Evolutionary conservation across 2,329 filamentous ascomycete genomes (phyloP), one percentile per base, ranked within the genome.

Genomic region (Myrmaecium sp.): DNA sequence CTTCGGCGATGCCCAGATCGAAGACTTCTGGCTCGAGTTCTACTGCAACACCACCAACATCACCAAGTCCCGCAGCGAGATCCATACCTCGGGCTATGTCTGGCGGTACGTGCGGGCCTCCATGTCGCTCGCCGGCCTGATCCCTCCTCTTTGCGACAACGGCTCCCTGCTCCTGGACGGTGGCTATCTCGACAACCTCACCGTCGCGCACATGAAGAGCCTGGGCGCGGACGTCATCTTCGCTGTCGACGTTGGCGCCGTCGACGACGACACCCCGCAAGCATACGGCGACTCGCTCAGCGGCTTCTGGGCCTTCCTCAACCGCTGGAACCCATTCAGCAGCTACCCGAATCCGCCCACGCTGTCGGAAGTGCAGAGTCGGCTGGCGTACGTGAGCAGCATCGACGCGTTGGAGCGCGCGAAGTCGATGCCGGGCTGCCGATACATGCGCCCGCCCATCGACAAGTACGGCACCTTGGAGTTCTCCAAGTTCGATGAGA

Each of bases 41-140:
- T 98, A 98, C 57, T 98, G 91, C 65, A 98, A 98, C 54, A 95
- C 89, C 1, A 98, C 91, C 19, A 98, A 95, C 51, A 95, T 98
- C 54, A 91, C 79, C 57, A 91, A 92, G 51, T 89, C 79, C 33
- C 69, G 86, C 12, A 72, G 72, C 3, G 89, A 98, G 48, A 84
- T 91, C 37, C 89, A 98, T 52, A 94, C 83, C 0, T 89, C 79
- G 33, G 89, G 89, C 9, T 98, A 98, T 44, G 86, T 89, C 0
- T 98, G 89, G 89, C 71, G 91, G 21, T 98, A 98, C 43, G 80
- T 98, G 14, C 70, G 89, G 23, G 89, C 89, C 1, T 93, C 83
- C 7, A 98, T 98, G 89, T 91, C 84, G 2, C 66, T 98, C 4
- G 89, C 89, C 1, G 89, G 91, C 3, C 57, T 98, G 6, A 60